Percentiles rank a stretch among this genome's conserved stretches.
Conservation (phyloP, 345 rosid species). For the Reutealis trisperma region DNA sequence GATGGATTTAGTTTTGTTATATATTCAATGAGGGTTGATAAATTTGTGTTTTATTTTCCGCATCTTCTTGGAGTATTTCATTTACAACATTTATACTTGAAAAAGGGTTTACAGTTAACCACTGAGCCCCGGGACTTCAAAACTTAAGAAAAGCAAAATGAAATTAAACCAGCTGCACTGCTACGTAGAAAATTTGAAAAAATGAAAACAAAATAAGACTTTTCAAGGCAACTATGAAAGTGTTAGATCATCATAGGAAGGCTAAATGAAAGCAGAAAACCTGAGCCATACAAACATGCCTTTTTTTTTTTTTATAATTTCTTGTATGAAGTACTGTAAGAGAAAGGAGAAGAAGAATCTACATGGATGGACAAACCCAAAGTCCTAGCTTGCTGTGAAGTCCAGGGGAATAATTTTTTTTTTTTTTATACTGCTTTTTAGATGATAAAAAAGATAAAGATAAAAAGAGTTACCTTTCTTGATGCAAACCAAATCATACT, state of each 20-base stretch:
- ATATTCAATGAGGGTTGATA: neutral
- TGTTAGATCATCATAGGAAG: neutral
- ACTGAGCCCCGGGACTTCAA: neutral
- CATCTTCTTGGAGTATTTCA: neutral
- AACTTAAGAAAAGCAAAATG: neutral
- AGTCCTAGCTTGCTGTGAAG: neutral
- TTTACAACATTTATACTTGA: neutral
- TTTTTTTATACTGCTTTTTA: neutral
- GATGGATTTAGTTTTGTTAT: neutral
- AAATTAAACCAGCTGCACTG: neutral
- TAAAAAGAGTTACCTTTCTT: slow-evolving; percentile 5
- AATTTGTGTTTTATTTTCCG: neutral
- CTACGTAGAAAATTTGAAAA: neutral
- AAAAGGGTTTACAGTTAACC: neutral
- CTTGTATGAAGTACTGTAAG: neutral
- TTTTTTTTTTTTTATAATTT: neutral
- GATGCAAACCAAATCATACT: neutral
- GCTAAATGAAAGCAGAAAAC: neutral
- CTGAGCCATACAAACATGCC: neutral
- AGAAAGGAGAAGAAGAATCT: neutral
- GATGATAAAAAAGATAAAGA: neutral
- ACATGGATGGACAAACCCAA: neutral
- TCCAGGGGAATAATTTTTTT: neutral
- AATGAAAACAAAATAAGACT: neutral
- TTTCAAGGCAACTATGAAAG: neutral